phyloP scores from a whole-genome alignment of 2,329 filamentous ascomycete genomes.

The Parascedosporium putredinis region DNA sequence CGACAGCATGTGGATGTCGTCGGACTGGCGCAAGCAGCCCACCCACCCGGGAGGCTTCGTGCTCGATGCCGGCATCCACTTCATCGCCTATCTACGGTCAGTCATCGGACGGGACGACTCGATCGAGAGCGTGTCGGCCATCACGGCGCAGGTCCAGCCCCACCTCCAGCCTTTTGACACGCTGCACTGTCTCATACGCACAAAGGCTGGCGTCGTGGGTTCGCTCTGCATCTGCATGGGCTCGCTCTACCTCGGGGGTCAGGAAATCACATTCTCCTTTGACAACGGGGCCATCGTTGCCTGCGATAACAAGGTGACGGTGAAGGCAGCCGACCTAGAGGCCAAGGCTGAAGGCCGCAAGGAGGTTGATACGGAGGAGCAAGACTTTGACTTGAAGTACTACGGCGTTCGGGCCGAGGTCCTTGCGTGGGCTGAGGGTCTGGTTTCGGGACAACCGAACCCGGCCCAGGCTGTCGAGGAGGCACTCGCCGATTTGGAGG shows the following conservation, averaged over 20 bases:
- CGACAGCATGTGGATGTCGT: constrained; percentile 28
- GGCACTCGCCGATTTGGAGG: constrained; percentile 50
- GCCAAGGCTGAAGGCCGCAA: neutral
- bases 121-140: constrained; percentile 41
- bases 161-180: constrained; percentile 58
- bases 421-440: constrained; percentile 46
- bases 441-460: constrained; percentile 37
- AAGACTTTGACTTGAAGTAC: constrained; percentile 36
- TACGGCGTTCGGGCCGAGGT: constrained; percentile 48
- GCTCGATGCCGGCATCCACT: constrained; percentile 67
- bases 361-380: constrained; percentile 13
- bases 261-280: constrained; percentile 45
- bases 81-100: constrained; percentile 49
- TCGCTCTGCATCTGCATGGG: constrained; percentile 46
- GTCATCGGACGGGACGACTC: constrained; percentile 39
- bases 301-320: constrained; percentile 30
- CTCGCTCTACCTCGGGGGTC: constrained; percentile 34
- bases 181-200: constrained; percentile 45
- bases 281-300: constrained; percentile 47
- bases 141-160: constrained; percentile 40
- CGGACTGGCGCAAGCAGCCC: constrained; percentile 55
- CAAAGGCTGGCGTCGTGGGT: constrained; percentile 42
- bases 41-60: constrained; percentile 66
- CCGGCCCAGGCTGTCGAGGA: constrained; percentile 42
- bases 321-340: constrained; percentile 17